Conservation (phyloP, 1,284 basidiomycete genomes). For the Puccinia triticina region DNA sequence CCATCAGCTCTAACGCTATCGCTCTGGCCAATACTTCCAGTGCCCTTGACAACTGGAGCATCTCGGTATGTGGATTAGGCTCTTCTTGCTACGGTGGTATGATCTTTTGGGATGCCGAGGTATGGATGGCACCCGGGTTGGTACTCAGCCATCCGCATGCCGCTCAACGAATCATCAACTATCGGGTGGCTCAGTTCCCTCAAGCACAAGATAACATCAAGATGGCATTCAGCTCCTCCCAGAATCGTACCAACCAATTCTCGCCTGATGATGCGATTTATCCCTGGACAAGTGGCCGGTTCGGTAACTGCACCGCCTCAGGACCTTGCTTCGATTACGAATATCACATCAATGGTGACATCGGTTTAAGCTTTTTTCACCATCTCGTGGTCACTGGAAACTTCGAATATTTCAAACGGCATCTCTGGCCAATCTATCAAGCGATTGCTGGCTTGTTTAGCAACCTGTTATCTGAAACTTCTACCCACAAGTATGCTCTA, state of each 20-base stretch:
- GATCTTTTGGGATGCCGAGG: slow-evolving; percentile 57
- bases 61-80: slow-evolving; percentile 16
- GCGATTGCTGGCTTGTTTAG: slow-evolving; percentile 55
- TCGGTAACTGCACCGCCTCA: slow-evolving; percentile 53
- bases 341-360: slow-evolving; percentile 57
- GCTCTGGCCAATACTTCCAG: slow-evolving; percentile 56
- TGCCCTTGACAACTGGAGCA: slow-evolving; percentile 24
- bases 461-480: slow-evolving; percentile 53
- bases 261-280: slow-evolving; percentile 54
- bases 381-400: slow-evolving; percentile 56
- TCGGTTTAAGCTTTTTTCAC: slow-evolving; percentile 54
- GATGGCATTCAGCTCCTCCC: slow-evolving; percentile 50
- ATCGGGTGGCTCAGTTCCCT: slow-evolving; percentile 54
- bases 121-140: slow-evolving; percentile 56
- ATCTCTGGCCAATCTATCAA: slow-evolving; percentile 56
- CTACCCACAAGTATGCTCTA: slow-evolving; percentile 53
- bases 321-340: slow-evolving; percentile 54
- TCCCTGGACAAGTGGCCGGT: slow-evolving; percentile 55
- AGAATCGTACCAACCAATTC: slow-evolving; percentile 47
- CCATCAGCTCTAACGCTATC: slow-evolving; percentile 56
- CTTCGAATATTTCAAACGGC: slow-evolving; percentile 54
- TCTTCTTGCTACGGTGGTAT: slow-evolving; percentile 53
- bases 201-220: slow-evolving; percentile 47
- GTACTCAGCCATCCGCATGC: slow-evolving; percentile 54
- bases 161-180: slow-evolving; percentile 56